phyloP scores from a whole-genome alignment of 495 filamentous ascomycete genomes.

The Chaetomium tenue region DNA sequence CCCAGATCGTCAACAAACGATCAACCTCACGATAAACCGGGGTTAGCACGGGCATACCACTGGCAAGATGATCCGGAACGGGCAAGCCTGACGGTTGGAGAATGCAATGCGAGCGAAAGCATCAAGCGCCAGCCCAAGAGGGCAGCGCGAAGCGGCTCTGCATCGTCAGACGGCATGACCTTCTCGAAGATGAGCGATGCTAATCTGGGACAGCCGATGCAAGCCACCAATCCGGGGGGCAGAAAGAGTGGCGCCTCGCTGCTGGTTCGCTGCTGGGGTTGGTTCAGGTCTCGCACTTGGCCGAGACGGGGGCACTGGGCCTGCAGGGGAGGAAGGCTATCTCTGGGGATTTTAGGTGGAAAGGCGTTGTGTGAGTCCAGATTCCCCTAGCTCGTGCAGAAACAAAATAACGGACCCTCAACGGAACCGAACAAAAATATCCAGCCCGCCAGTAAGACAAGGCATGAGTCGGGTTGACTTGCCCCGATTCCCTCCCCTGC shows the following conservation, averaged over 20 bases:
- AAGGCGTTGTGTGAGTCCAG: too few relatives aligned
- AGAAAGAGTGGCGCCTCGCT: neutral
- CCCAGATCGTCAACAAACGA: neutral
- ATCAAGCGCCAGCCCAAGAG: too few relatives aligned
- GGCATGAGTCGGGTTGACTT: slow-evolving; percentile 4
- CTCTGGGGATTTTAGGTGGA: neutral
- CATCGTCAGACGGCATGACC: slow-evolving; percentile 5
- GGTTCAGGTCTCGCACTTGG: neutral
- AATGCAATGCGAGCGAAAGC: neutral
- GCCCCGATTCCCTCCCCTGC: neutral
- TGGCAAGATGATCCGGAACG: neutral
- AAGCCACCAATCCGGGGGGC: slow-evolving; percentile 9
- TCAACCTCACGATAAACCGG: neutral
- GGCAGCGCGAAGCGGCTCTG: neutral
- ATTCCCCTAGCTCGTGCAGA: slow-evolving; percentile 10
- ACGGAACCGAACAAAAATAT: neutral
- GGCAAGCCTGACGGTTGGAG: neutral
- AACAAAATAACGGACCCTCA: slow-evolving; percentile 5
- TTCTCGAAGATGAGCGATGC: slow-evolving; percentile 1
- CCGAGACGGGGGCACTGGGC: neutral
- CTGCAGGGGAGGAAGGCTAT: neutral
- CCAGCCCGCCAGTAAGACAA: neutral
- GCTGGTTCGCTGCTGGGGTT: neutral
- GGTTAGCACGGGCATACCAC: neutral
- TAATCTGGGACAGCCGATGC: neutral